A percentile compares a stretch with the other conserved stretches of the same genome.
These are phyloP conservation scores for Tylopilus sp. DNA, from an alignment of 768 basidiomycete species.

Conservation along the genomic window DNA sequence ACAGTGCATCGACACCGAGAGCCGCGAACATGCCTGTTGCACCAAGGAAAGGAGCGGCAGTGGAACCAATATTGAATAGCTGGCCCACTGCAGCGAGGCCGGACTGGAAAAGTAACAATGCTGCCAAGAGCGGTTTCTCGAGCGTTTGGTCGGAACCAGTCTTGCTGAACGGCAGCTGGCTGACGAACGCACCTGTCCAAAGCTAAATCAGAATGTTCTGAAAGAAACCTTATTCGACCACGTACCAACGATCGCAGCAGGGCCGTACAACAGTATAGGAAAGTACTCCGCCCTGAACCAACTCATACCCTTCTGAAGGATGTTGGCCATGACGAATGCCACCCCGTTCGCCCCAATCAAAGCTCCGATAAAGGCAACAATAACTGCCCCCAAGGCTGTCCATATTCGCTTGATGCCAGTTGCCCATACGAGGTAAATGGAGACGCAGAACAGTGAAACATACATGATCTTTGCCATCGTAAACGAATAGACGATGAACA, in stretches of 20 bases:
- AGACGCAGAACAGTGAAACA: constrained; percentile 43
- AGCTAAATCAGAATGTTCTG: background rate
- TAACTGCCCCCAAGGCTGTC: constrained; percentile 46
- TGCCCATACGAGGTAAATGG: constrained; percentile 42
- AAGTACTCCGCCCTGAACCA: constrained; percentile 80
- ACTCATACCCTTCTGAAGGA: constrained; percentile 69
- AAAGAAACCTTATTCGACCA: background rate
- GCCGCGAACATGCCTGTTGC: constrained; percentile 55
- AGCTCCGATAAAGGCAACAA: constrained; percentile 51
- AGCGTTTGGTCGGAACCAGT: constrained; percentile 28
- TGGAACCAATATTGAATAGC: constrained; percentile 66
- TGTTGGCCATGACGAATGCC: constrained; percentile 62
- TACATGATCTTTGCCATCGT: constrained; percentile 66
- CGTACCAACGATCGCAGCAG: constrained; percentile 69
- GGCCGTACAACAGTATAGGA: constrained; percentile 67
- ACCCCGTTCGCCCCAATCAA: constrained; percentile 64
- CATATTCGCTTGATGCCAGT: constrained; percentile 30
- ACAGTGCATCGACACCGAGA: constrained; percentile 49
- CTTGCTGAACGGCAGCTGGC: constrained; percentile 53
- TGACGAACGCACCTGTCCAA: constrained; percentile 53
- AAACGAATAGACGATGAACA: constrained; percentile 74
- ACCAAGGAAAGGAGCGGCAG: constrained; percentile 67
- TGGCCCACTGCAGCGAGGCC: constrained; percentile 58
- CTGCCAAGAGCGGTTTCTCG: constrained; percentile 62
- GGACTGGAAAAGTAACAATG: constrained; percentile 59